phyloP scores from a whole-genome alignment of 2,329 filamentous ascomycete species.

The Ophiostoma tasmaniense region DNA sequence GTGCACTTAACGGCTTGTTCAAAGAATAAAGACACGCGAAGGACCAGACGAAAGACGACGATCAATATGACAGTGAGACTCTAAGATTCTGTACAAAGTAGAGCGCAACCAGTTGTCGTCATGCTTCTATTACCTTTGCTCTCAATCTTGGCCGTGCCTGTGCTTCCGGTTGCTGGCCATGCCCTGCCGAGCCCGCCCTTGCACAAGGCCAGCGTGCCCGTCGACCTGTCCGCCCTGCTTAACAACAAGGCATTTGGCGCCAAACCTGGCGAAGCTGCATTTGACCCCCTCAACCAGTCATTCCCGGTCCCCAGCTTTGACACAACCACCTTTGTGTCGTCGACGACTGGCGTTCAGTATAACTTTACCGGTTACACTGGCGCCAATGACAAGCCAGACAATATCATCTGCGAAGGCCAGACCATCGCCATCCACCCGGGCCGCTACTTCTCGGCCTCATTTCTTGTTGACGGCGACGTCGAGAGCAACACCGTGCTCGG shows the following conservation, averaged over 20 bases:
- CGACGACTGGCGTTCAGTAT: conserved; percentile 34
- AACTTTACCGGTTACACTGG: conserved; percentile 34
- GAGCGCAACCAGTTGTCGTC: not conserved
- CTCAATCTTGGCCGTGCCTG: not conserved
- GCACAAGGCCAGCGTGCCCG: conserved; percentile 16
- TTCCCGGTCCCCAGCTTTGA: conserved; percentile 28
- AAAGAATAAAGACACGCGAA: not conserved
- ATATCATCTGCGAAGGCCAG: conserved; percentile 36
- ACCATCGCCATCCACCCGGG: conserved; percentile 10
- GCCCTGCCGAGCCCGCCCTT: not conserved
- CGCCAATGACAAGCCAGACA: conserved; percentile 28
- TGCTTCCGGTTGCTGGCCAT: not conserved
- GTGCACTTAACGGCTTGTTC: not conserved
- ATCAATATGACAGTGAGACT: not conserved
- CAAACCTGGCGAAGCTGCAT: conserved; percentile 37
- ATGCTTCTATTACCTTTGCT: not conserved
- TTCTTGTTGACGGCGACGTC: conserved; percentile 28
- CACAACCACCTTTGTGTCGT: conserved; percentile 14
- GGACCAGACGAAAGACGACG: not conserved
- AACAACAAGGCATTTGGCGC: conserved; percentile 42
- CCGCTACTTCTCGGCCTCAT: conserved; percentile 14
- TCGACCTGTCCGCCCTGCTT: conserved; percentile 31
- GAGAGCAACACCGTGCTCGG: conserved; percentile 32
- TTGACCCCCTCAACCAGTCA: conserved; percentile 35
- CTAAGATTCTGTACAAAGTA: not conserved